Conservation (phyloP, 345 rosid genomes). For the Pugionium cornutum region DNA sequence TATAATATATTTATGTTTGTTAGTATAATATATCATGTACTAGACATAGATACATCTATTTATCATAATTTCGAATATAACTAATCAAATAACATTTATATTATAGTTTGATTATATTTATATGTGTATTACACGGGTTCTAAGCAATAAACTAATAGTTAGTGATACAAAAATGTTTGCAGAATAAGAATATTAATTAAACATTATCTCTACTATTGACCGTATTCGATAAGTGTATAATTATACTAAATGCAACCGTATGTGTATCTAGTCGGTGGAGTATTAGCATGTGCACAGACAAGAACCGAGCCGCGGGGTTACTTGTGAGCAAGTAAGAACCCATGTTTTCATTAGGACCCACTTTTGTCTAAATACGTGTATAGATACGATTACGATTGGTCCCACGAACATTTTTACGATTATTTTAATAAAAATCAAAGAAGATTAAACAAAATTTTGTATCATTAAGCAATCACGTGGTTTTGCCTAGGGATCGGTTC, state of each 20-base stretch:
- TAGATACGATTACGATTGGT: slow-evolving; percentile 33
- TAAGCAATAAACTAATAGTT: no score
- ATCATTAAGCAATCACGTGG: slow-evolving; percentile 55
- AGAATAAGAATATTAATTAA: not conserved
- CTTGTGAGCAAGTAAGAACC: slow-evolving; percentile 50
- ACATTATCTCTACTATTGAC: slow-evolving; percentile 35
- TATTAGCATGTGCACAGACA: slow-evolving; percentile 55
- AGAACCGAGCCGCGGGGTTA: slow-evolving; percentile 35
- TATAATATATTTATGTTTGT: no score
- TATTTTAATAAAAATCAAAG: not conserved
- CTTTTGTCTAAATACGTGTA: slow-evolving; percentile 40
- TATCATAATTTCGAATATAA: no score
- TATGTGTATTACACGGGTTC: no score
- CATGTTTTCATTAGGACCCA: slow-evolving; percentile 54
- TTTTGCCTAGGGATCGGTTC: slow-evolving; percentile 46
- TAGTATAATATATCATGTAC: no score
- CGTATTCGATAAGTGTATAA: slow-evolving; percentile 19
- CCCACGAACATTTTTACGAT: slow-evolving; percentile 27
- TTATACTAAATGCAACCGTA: slow-evolving; percentile 23
- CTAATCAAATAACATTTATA: no score
- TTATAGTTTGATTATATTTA: no score
- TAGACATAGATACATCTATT: no score
- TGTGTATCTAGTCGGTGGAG: slow-evolving; percentile 46
- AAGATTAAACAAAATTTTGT: slow-evolving; percentile 20
- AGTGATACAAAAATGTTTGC: no score